Base-by-base conservation (phyloP, 768 basidiomycete genomes). In the Russula compacta region DNA sequence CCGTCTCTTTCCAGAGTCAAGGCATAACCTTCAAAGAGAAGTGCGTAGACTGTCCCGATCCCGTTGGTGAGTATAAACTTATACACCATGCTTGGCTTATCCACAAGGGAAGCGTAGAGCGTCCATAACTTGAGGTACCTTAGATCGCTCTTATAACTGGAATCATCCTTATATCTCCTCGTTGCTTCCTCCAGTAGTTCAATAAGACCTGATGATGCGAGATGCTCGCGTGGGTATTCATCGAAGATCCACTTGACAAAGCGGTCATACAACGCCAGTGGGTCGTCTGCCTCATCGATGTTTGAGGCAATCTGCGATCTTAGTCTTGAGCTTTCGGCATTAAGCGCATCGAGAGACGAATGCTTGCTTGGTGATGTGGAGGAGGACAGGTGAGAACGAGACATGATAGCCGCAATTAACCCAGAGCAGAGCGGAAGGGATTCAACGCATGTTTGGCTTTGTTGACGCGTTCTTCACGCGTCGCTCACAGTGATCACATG, bases 81-180 rank as follows among this genome's bases (percentile, higher is more conserved):
- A 71, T 78, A 84, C 52, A 92, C 80, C 49, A 83, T 83, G 17
- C 80, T 78, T 4, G 86, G 77, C 67, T 83, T 81, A 67, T 93
- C 87, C 56, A 92, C 82, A 68, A 88, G 81, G 56, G 83, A 83
- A 10, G 94, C 87, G 71, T 95, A 94, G 52, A 88, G 78, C 21
- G 86, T 81, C 97, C 97, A 99, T 19, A 98, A 72, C 71, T 92
- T 91, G 52, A 98, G 78, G 73, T 98, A 97, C 44, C 95, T 82
- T 53, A 92, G 74, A 76, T 98, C 95, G 54, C 83, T 84, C 71
- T 83, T 87, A 73, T 97, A 98, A 14, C 84, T 74, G n/a, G 81
- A 76, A 70, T 98, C 95, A 32, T 83, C 79, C 65, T 86, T 83
- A 73, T 98, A 97, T 58, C 83, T 82, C 35, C 83, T 74, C 2